These are phyloP conservation scores for Cordyceps fumosorosea DNA, from an alignment of 2,329 filamentous ascomycete genomes.

Conservation along the genomic window DNA sequence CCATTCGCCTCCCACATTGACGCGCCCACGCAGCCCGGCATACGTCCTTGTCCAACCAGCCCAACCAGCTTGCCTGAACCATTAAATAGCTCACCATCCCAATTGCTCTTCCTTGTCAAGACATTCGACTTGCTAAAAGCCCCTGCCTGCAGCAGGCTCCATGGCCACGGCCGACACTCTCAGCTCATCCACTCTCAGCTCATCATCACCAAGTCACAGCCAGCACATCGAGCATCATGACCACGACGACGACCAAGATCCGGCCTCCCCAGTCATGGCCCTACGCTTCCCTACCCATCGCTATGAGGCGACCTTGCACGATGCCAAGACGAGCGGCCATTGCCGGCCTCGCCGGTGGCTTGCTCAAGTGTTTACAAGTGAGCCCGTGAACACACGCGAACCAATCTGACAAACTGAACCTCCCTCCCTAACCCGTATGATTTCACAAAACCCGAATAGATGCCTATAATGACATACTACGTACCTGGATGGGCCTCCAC, in stretches of 20 bases:
- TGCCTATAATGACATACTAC: conserved; percentile 2
- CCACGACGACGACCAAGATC: not conserved
- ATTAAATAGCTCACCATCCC: not conserved
- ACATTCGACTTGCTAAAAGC: not conserved
- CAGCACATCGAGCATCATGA: not conserved
- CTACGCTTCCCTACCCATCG: not conserved
- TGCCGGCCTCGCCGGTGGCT: conserved; percentile 2
- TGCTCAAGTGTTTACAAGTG: conserved; percentile 6
- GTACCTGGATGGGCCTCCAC: conserved; percentile 8
- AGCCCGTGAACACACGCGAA: not conserved
- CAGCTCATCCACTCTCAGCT: not conserved
- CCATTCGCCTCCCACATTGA: not conserved
- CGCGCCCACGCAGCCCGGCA: not conserved
- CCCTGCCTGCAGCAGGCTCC: not conserved
- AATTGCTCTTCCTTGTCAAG: not conserved
- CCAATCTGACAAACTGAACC: not conserved
- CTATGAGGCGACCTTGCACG: not conserved
- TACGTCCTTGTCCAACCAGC: not conserved
- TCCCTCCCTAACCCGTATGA: not conserved
- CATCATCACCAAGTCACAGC: not conserved
- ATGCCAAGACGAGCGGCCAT: not conserved
- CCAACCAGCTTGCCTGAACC: not conserved
- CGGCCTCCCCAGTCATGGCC: not conserved
- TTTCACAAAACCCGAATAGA: not conserved
- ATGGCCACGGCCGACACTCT: not conserved